phyloP scores from a whole-genome alignment of 2,329 filamentous ascomycete genomes.

The Aspergillus vadensis region DNA sequence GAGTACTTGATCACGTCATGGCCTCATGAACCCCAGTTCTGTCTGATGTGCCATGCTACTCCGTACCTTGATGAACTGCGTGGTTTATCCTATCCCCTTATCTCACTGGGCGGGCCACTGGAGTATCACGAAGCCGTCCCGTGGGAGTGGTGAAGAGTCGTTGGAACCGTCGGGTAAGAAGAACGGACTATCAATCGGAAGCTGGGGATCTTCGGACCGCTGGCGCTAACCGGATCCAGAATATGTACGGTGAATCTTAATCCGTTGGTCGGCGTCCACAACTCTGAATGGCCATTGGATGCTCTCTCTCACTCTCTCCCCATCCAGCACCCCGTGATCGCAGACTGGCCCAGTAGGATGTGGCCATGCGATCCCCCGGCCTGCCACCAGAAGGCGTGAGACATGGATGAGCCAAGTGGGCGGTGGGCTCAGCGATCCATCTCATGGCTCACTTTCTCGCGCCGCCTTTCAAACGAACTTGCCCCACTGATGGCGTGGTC shows the following conservation, averaged over 20 bases:
- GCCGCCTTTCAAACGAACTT: neutral
- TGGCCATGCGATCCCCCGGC: neutral
- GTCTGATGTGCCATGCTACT: neutral
- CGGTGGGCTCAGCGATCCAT: neutral
- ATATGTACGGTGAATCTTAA: conserved; percentile 18
- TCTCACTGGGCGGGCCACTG: neutral
- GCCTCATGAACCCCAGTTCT: neutral
- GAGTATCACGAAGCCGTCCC: neutral
- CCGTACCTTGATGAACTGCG: neutral
- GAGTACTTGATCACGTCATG: neutral
- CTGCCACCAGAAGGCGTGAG: neutral
- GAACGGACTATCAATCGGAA: conserved; percentile 11
- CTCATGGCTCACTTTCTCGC: neutral
- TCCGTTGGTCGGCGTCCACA: too few relatives aligned
- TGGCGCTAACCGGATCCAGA: conserved; percentile 21
- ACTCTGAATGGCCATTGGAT: neutral
- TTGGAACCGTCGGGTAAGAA: conserved; percentile 1
- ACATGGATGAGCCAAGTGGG: neutral
- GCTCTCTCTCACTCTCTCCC: neutral
- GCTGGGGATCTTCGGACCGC: conserved; percentile 16
- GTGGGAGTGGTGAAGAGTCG: conserved; percentile 1
- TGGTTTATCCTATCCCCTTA: neutral
- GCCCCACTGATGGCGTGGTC: conserved; percentile 2
- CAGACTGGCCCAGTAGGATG: conserved; percentile 9
- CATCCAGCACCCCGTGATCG: conserved; percentile 9